Conservation (phyloP, 2,329 filamentous ascomycete genomes). For the Chaetomium olivaceum region DNA sequence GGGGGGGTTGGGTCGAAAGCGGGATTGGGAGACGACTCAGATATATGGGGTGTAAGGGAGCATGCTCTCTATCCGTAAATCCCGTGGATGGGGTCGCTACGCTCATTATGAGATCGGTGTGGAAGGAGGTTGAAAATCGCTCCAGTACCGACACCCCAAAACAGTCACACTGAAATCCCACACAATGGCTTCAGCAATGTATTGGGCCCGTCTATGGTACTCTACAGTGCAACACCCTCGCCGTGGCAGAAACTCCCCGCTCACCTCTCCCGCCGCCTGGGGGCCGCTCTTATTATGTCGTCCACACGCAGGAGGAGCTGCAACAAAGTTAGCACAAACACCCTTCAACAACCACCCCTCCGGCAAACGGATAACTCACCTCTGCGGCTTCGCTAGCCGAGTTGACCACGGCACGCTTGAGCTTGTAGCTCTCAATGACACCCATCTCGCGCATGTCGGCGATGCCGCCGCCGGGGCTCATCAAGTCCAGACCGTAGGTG, state of each 20-base stretch:
- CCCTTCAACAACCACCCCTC: background rate
- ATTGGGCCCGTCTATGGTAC: slow-evolving; percentile 27
- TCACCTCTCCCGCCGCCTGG: slow-evolving; percentile 71
- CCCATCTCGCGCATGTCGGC: slow-evolving; percentile 94
- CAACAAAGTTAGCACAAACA: slow-evolving; percentile 31
- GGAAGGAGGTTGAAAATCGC: background rate
- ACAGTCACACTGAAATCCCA: background rate
- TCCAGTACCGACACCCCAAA: background rate
- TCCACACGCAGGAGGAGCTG: slow-evolving; percentile 90
- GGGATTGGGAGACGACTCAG: too few relatives aligned
- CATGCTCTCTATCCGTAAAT: too few relatives aligned
- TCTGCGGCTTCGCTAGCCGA: slow-evolving; percentile 96
- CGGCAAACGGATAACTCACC: slow-evolving; percentile 54
- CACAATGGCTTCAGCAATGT: slow-evolving; percentile 11
- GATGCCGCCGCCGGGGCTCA: slow-evolving; percentile 87
- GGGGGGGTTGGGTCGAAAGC: too few relatives aligned
- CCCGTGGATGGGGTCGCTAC: too few relatives aligned
- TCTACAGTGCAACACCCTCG: slow-evolving; percentile 23
- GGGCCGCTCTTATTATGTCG: slow-evolving; percentile 95
- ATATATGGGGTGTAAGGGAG: too few relatives aligned
- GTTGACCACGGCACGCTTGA: slow-evolving; percentile 96
- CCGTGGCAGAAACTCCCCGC: background rate
- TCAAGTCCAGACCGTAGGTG: slow-evolving; percentile 85
- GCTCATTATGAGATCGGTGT: too few relatives aligned
- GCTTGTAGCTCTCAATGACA: slow-evolving; percentile 96